phyloP scores from a whole-genome alignment of 192 early-diverging fungal genomes.

The Chytriomyces sp. region DNA sequence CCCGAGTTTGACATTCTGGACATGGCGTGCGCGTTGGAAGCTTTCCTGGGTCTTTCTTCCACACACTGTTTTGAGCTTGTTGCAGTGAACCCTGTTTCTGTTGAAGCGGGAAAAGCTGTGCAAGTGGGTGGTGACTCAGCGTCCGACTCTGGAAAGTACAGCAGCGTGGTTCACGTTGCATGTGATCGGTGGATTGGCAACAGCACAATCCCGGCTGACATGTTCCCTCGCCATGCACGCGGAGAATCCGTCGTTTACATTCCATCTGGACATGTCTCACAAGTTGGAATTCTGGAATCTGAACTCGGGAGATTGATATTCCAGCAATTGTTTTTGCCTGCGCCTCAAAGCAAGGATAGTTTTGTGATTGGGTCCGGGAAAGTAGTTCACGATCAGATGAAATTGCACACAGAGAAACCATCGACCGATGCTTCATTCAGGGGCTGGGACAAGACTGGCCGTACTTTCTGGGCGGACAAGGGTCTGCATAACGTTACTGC shows the following conservation, averaged over 20 bases:
- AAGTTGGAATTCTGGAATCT: neutral
- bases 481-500: constrained; percentile 7
- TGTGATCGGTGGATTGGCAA: neutral
- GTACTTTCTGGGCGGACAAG: neutral
- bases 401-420: neutral
- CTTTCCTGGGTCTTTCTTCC: neutral
- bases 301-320: neutral
- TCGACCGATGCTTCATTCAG: neutral
- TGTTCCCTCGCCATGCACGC: neutral
- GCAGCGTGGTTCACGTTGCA: neutral
- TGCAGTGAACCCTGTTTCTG: neutral
- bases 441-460: neutral
- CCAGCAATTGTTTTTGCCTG: neutral
- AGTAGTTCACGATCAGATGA: too few species aligned
- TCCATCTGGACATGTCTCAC: neutral
- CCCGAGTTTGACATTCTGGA: constrained; percentile 19
- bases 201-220: neutral
- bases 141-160: neutral
- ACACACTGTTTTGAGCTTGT: constrained; percentile 12
- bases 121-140: constrained; percentile 2
- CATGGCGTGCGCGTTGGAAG: constrained; percentile 19
- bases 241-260: neutral
- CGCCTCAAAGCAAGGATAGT: neutral
- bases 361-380: neutral
- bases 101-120: neutral